Base-by-base conservation (phyloP, 2,329 filamentous ascomycete species). In the Periconia digitata region DNA sequence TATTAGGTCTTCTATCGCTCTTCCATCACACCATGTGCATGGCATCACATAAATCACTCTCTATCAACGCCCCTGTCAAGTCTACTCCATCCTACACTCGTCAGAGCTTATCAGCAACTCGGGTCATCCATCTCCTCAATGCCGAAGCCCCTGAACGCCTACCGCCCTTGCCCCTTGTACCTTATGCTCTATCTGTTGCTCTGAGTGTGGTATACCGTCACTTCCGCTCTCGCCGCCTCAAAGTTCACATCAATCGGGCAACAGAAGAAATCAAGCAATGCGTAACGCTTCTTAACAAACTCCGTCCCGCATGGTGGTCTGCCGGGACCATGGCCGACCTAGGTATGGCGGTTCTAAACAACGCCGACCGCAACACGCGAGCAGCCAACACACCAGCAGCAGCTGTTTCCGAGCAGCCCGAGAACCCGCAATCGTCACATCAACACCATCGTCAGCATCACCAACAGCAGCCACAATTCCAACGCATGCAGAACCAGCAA, bases 11-110 rank as follows among this genome's bases (percentile, higher is more conserved):
- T 6, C 64, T 83, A 7, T 81, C 83, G 47, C 63, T 83, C 2
- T 82, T 78, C 60, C 82, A 83, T 49, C 77, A 83, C 56, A 75
- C 77, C 18, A 78, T 81, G 43, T 79, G 78, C 29, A 82, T 84
- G 57, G 70, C 81, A 2, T 81, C 80, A 3, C 79, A 81, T 61
- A 78, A 80, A 36, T 77, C 77, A 2, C 64, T 72, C 21, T 70
- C 69, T 6, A 71, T 73, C 50, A 63, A 73, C 46, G 72, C 67
- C 24, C 74, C 71, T 13, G 75, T 79, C 37, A 72, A 74, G 27
- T 75, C 74, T 3, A 77, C 75, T 5, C 67, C 76, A 4, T 82
- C 79, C 1, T 78, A 78, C 40, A 72, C 79, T 15, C 77, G 81
- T 13, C 80, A 81, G 58, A 77, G 76, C 24, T 72, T 81, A 4